phyloP scores from a whole-genome alignment of 1,284 basidiomycete genomes.

The Naganishia liquefaciens region DNA sequence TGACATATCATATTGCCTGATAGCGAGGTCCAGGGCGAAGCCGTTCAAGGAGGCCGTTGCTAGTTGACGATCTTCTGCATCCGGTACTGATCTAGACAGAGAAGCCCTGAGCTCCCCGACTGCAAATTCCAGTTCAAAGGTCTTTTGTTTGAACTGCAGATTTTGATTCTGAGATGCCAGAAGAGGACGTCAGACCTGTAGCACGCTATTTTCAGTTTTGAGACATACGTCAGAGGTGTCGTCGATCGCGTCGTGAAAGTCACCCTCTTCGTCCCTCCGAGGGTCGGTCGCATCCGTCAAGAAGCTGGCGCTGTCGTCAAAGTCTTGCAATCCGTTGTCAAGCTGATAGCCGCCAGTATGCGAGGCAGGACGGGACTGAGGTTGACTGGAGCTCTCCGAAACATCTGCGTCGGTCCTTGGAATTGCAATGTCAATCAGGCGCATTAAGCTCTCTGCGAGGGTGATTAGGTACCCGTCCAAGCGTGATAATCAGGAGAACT shows the following conservation, averaged over 20 bases:
- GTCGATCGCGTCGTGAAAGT: constrained; percentile 76
- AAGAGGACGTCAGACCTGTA: background rate
- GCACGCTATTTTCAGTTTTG: background rate
- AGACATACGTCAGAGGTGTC: constrained; percentile 63
- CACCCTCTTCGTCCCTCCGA: constrained; percentile 50
- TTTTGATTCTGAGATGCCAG: constrained; percentile 35
- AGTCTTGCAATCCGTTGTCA: constrained; percentile 53
- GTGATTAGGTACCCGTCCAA: constrained; percentile 7
- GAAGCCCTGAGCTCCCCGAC: constrained; percentile 85
- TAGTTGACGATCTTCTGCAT: constrained; percentile 55
- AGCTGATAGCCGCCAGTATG: constrained; percentile 40
- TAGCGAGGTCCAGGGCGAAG: constrained; percentile 72
- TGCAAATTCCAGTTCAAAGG: constrained; percentile 84
- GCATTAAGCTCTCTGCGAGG: constrained; percentile 71
- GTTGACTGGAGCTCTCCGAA: background rate
- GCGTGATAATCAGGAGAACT: constrained; percentile 17
- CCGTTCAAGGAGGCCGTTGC: constrained; percentile 79
- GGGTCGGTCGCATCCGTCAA: constrained; percentile 25
- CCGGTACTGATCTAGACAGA: constrained; percentile 64
- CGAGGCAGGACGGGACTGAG: too few relatives aligned
- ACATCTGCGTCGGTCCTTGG: constrained; percentile 64
- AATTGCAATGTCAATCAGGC: constrained; percentile 85
- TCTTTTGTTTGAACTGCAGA: constrained; percentile 71
- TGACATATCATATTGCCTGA: constrained; percentile 82
- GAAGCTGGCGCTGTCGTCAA: constrained; percentile 44